These are phyloP conservation scores for Pelagomonas calceolata DNA, from an alignment of 108 stramenopile species.

Conservation along the genomic window DNA sequence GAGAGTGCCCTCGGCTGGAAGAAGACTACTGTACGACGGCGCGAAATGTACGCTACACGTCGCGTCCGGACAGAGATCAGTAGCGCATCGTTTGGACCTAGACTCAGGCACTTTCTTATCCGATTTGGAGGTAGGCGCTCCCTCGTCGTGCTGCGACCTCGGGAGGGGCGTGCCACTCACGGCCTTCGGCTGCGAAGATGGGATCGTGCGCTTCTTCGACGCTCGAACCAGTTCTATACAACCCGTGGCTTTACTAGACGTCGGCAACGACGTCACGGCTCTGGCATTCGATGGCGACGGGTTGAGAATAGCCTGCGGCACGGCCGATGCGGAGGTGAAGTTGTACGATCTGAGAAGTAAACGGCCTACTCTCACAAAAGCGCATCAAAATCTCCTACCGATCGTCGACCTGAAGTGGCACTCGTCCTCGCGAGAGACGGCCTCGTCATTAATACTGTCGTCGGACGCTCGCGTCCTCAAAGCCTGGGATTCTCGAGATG, in stretches of 20 bases:
- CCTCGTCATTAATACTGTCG: constrained; percentile 1
- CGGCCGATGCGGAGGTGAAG: constrained; percentile 71
- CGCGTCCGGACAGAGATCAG: constrained; percentile 53
- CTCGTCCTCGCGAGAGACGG: constrained; percentile 27
- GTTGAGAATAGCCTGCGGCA: constrained; percentile 79
- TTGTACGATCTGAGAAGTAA: constrained; percentile 88
- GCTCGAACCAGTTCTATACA: constrained; percentile 56
- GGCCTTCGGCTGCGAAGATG: constrained; percentile 73
- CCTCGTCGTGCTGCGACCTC: constrained; percentile 14
- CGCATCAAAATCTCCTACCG: constrained; percentile 90
- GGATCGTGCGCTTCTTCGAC: constrained; percentile 79
- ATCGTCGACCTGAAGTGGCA: constrained; percentile 83
- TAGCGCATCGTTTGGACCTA: constrained; percentile 86
- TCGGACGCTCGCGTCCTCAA: constrained; percentile 6
- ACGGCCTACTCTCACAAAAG: constrained; percentile 71
- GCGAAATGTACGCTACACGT: constrained; percentile 77
- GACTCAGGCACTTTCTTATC: constrained; percentile 88
- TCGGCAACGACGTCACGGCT: constrained; percentile 51
- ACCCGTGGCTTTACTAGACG: constrained; percentile 66
- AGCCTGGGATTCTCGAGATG: constrained; percentile 41
- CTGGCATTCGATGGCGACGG: constrained; percentile 71
- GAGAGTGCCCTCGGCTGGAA: constrained; percentile 86
- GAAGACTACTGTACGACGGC: constrained; percentile 83
- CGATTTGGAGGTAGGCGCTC: constrained; percentile 34
- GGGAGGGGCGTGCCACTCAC: constrained; percentile 50